A percentile compares a stretch with the other conserved stretches of the same genome.
phyloP scores from a whole-genome alignment of 129 eudicot genomes.

The Helianthus tuberosus region DNA sequence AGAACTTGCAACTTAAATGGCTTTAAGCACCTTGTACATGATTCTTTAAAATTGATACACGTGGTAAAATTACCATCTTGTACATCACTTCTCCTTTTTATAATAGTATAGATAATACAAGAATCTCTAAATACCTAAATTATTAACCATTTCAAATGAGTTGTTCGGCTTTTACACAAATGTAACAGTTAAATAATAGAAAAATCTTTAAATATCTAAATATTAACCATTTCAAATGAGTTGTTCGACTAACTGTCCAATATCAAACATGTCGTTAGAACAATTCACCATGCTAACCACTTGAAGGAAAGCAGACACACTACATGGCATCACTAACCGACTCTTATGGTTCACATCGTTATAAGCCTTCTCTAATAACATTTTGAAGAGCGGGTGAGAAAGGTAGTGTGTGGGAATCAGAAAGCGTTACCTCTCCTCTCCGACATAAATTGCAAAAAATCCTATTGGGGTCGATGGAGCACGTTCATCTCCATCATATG shows the following conservation, averaged over 20 bases:
- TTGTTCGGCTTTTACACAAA: background rate
- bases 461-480: constrained; percentile 47
- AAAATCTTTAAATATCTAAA: background rate
- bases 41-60: no score
- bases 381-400: constrained; percentile 74
- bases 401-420: constrained; percentile 67
- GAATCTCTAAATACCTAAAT: background rate
- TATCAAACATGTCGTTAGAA: constrained; percentile 64
- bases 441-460: constrained; percentile 62
- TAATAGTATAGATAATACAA: background rate
- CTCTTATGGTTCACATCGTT: constrained; percentile 54
- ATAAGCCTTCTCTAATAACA: constrained; percentile 73
- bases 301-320: constrained; percentile 59
- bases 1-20: no score
- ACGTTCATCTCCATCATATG: constrained; percentile 1
- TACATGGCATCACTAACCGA: constrained; percentile 67
- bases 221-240: constrained; percentile 5
- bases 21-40: no score
- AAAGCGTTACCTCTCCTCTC: constrained; percentile 64
- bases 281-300: constrained; percentile 62
- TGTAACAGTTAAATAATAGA: background rate
- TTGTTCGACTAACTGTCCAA: constrained; percentile 38
- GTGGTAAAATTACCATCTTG: no score
- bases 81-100: no score
- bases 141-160: background rate